Conservation (phyloP, 1,284 basidiomycete genomes). For the Paramarasmius palmivorus region DNA sequence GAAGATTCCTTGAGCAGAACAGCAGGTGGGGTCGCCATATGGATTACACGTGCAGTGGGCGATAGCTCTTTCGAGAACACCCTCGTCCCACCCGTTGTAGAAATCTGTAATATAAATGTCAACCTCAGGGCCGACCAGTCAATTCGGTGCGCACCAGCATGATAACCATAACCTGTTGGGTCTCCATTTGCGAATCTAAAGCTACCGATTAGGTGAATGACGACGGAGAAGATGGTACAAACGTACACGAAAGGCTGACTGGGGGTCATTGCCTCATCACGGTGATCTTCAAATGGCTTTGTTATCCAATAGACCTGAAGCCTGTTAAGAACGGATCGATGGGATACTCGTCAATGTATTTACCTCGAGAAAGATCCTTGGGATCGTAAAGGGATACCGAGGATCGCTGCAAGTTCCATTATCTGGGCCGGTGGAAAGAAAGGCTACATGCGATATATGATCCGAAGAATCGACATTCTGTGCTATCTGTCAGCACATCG, state of each 20-base stretch:
- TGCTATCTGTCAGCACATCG: not conserved
- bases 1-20: conserved; percentile 37
- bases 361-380: conserved; percentile 48
- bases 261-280: conserved; percentile 37
- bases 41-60: conserved; percentile 43
- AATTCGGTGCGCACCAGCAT: conserved; percentile 35
- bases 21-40: conserved; percentile 30
- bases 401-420: conserved; percentile 42
- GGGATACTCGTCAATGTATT: not conserved
- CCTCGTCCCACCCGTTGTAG: conserved; percentile 49
- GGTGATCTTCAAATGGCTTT: conserved; percentile 33
- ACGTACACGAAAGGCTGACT: conserved; percentile 47
- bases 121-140: not conserved
- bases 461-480: conserved; percentile 41
- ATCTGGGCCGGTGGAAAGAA: conserved; percentile 44
- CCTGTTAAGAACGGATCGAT: not conserved
- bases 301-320: conserved; percentile 42
- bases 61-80: conserved; percentile 44
- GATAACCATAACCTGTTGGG: conserved; percentile 52
- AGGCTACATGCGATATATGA: conserved; percentile 43
- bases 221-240: not conserved
- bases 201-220: not conserved
- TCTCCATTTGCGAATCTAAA: conserved; percentile 40
- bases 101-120: conserved; percentile 34
- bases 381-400: conserved; percentile 38